A percentile compares a stretch with the other conserved stretches of the same genome.
These are phyloP conservation scores for Piromyces sp. DNA, from an alignment of 192 early-diverging fungal genomes.

Conservation along the genomic window DNA sequence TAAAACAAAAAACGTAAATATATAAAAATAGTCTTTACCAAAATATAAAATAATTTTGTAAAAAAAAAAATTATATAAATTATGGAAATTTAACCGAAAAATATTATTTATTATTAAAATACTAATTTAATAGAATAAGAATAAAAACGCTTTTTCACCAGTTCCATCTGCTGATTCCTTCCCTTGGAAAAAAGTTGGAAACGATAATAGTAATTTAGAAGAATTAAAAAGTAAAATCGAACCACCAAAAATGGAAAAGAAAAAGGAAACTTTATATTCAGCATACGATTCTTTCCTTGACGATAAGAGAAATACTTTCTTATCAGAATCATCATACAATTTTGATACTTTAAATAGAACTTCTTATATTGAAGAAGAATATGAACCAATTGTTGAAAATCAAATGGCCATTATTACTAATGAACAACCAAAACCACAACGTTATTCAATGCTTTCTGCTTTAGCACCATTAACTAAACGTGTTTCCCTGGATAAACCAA, in stretches of 20 bases:
- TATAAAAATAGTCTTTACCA: too few species aligned
- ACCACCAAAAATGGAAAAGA: not conserved
- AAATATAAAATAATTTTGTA: too few species aligned
- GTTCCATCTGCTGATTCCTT: not conserved
- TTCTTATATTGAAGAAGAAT: not conserved
- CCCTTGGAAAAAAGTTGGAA: not conserved
- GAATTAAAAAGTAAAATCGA: not conserved
- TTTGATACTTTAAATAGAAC: not conserved
- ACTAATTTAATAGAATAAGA: not conserved
- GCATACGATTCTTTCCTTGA: not conserved
- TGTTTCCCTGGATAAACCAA: not conserved
- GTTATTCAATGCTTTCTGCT: not conserved
- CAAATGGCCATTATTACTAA: not conserved
- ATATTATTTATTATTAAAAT: not conserved
- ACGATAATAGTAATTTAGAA: not conserved
- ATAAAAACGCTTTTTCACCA: not conserved
- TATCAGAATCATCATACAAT: not conserved
- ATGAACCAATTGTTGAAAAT: not conserved
- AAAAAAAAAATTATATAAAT: not conserved
- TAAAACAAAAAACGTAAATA: too few species aligned
- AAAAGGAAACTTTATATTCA: not conserved
- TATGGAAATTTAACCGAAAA: too few species aligned
- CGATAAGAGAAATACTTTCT: not conserved
- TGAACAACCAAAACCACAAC: not conserved
- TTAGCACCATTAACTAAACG: not conserved